Evolutionary conservation across 2,329 filamentous ascomycete genomes (phyloP).

Genomic region (Xylaria digitata): DNA sequence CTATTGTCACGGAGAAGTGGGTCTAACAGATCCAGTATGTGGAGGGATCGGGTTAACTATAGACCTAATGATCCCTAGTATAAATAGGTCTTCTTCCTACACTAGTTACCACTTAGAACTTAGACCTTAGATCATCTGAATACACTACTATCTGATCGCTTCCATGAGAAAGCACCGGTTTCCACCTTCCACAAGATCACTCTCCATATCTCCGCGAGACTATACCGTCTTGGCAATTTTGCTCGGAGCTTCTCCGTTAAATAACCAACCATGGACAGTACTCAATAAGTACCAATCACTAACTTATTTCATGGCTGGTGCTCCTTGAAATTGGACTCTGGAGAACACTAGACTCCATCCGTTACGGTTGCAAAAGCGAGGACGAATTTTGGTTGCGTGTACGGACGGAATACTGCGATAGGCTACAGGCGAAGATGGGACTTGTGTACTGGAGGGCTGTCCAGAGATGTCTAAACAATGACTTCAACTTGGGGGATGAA

Average conservation of each 20-base stretch:
- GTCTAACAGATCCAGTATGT: too few relatives aligned
- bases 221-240: not conserved
- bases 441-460: slow-evolving; percentile 22
- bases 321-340: slow-evolving; percentile 26
- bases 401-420: slow-evolving; percentile 17
- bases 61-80: too few relatives aligned
- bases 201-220: too few relatives aligned
- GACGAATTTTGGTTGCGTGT: slow-evolving; percentile 20
- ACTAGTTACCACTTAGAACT: too few relatives aligned
- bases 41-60: too few relatives aligned
- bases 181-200: too few relatives aligned
- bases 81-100: too few relatives aligned
- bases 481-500: slow-evolving; percentile 18
- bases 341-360: slow-evolving; percentile 20
- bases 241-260: not conserved
- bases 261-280: not conserved
- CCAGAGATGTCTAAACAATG: slow-evolving; percentile 21
- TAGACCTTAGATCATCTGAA: too few relatives aligned
- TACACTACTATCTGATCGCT: too few relatives aligned
- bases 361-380: slow-evolving; percentile 1
- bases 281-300: not conserved
- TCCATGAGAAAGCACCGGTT: too few relatives aligned
- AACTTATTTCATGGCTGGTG: not conserved
- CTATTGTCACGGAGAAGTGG: too few relatives aligned
- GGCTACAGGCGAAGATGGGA: slow-evolving; percentile 19